These are phyloP conservation scores for Thyridium curvatum DNA, from an alignment of 2,329 filamentous ascomycete genomes.

Conservation along the genomic window DNA sequence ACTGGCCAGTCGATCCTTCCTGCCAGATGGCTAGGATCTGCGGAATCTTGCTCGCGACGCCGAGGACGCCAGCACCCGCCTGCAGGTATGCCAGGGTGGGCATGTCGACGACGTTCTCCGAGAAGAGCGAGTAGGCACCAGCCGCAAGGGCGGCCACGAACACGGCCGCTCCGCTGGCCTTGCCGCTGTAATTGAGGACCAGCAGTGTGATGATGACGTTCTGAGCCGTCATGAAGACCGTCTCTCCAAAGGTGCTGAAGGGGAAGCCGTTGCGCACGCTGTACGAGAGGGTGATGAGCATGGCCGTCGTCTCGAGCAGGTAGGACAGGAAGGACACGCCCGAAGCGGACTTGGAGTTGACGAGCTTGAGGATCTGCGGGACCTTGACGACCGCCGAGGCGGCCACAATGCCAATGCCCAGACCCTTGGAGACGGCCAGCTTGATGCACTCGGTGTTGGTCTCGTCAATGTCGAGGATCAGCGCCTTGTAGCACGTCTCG, in stretches of 20 bases:
- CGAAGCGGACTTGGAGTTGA: slow-evolving; percentile 70
- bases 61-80: slow-evolving; percentile 74
- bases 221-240: slow-evolving; percentile 83
- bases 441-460: slow-evolving; percentile 75
- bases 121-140: slow-evolving; percentile 65
- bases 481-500: slow-evolving; percentile 73
- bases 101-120: slow-evolving; percentile 56
- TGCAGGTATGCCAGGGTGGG: slow-evolving; percentile 69
- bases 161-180: slow-evolving; percentile 59
- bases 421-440: slow-evolving; percentile 82
- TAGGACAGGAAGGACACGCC: slow-evolving; percentile 89
- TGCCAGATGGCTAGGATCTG: slow-evolving; percentile 85
- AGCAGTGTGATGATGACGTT: slow-evolving; percentile 85
- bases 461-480: slow-evolving; percentile 80
- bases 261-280: slow-evolving; percentile 87
- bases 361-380: slow-evolving; percentile 90
- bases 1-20: slow-evolving; percentile 85
- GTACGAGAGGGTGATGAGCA: slow-evolving; percentile 87
- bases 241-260: slow-evolving; percentile 96
- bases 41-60: slow-evolving; percentile 85
- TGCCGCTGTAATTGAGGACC: slow-evolving; percentile 77
- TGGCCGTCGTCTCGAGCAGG: slow-evolving; percentile 81
- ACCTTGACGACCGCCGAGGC: slow-evolving; percentile 92
- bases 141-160: slow-evolving; percentile 74
- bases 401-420: slow-evolving; percentile 89